These are phyloP conservation scores for Urostyla sp. DNA, from an alignment of 73 alveolate genomes.

Conservation along the genomic window DNA sequence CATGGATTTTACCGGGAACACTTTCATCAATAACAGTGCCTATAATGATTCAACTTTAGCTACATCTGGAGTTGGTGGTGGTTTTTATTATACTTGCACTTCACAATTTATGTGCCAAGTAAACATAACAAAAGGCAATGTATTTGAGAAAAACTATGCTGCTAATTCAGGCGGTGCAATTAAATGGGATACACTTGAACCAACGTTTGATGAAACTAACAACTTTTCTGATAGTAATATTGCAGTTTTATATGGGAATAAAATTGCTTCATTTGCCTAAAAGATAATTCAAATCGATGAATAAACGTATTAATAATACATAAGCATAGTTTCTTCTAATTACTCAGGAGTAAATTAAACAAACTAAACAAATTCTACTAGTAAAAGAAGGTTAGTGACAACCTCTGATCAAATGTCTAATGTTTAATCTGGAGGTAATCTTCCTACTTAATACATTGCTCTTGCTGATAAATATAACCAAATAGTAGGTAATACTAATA, in stretches of 20 bases:
- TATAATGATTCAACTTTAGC: no score
- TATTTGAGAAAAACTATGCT: not conserved
- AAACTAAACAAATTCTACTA: not conserved
- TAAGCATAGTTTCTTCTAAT: not conserved
- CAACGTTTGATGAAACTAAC: not conserved
- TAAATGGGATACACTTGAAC: slow-evolving; percentile 64
- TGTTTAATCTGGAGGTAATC: slow-evolving; percentile 58
- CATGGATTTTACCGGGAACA: not conserved
- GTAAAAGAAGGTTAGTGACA: no score
- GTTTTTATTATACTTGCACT: slow-evolving; percentile 6
- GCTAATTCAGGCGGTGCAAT: slow-evolving; percentile 67
- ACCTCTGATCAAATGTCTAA: slow-evolving; percentile 35
- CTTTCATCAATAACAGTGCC: not conserved
- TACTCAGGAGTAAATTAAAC: not conserved
- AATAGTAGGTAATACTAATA: slow-evolving; percentile 27
- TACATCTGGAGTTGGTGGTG: no score
- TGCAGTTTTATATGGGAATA: slow-evolving; percentile 52
- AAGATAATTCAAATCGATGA: slow-evolving; percentile 17
- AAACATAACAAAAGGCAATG: not conserved
- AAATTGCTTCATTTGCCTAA: slow-evolving; percentile 62
- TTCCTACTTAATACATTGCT: slow-evolving; percentile 55
- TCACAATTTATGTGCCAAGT: not conserved
- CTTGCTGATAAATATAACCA: slow-evolving; percentile 55
- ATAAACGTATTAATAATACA: not conserved
- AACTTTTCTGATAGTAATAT: slow-evolving; percentile 11